A percentile compares a stretch with the other conserved stretches of the same genome.
These are phyloP conservation scores for Lagenidium giganteum DNA, from an alignment of 352 stramenopile species.

Conservation along the genomic window DNA sequence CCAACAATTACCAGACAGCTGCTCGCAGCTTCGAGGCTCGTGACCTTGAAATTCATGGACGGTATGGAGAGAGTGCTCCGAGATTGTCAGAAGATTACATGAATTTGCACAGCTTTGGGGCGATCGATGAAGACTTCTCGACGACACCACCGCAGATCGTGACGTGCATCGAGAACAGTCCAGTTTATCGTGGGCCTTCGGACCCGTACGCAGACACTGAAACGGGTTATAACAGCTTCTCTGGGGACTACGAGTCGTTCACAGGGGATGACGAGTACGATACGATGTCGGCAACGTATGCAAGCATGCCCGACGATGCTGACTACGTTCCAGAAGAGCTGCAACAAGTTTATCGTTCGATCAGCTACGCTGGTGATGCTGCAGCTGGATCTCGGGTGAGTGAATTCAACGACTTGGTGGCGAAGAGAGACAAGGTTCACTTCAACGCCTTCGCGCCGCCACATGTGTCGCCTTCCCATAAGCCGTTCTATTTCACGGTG, in stretches of 20 bases:
- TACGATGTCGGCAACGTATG: constrained; percentile 39
- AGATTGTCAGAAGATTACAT: constrained; percentile 28
- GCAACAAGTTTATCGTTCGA: constrained; percentile 71
- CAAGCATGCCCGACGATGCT: constrained; percentile 47
- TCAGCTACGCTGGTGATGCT: constrained; percentile 29
- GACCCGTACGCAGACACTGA: constrained; percentile 7
- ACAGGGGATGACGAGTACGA: constrained; percentile 29
- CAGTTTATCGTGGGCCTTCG: constrained; percentile 25
- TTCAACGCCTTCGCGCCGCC: constrained; percentile 73
- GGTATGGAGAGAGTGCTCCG: constrained; percentile 24
- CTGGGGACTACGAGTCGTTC: constrained; percentile 23
- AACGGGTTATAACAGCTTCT: constrained; percentile 54
- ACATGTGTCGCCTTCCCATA: constrained; percentile 45
- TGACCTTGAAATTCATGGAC: constrained; percentile 30
- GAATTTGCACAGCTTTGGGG: constrained; percentile 27
- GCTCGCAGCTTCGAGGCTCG: too few species aligned
- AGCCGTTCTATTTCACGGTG: constrained; percentile 62
- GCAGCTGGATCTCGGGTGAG: too few species aligned
- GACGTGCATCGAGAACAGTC: constrained; percentile 22
- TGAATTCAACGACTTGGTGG: constrained; percentile 12
- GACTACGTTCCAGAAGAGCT: constrained; percentile 71
- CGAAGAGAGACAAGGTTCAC: constrained; percentile 59
- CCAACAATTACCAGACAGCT: too few species aligned
- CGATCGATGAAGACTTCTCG: constrained; percentile 20
- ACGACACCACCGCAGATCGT: constrained; percentile 27